A percentile compares a stretch with the other conserved stretches of the same genome.
Conservation (phyloP, 257 asterid genomes). For the Linaria vulgaris region DNA sequence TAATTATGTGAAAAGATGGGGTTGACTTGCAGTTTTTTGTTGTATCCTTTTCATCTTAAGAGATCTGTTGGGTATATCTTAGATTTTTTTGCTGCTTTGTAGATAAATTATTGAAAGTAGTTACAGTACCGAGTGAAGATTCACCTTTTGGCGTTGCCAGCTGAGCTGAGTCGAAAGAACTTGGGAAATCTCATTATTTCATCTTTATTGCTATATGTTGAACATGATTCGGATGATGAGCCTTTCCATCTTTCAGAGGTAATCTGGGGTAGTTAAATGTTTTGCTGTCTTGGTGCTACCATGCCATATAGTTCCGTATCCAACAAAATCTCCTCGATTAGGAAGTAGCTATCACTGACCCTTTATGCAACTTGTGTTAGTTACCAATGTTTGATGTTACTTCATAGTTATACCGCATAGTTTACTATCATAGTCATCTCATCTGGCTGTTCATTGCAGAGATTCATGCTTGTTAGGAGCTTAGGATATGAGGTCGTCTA, state of each 20-base stretch:
- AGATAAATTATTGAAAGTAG: background rate
- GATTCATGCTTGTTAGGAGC: no score
- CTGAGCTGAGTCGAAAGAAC: constrained; percentile 5
- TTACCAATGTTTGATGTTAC: constrained; percentile 2
- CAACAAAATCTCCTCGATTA: background rate
- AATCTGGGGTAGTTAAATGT: background rate
- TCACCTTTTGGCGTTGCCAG: constrained; percentile 7
- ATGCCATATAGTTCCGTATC: background rate
- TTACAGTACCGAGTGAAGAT: constrained; percentile 12
- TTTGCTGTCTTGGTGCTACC: constrained; percentile 3
- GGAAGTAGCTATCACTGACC: background rate
- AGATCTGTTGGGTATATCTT: background rate
- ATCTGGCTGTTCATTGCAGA: background rate
- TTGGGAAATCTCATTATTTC: background rate
- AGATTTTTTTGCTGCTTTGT: constrained; percentile 9
- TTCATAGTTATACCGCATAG: constrained; percentile 2
- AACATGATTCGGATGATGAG: constrained; percentile 4
- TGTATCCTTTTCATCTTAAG: background rate
- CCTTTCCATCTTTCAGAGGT: background rate
- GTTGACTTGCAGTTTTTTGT: constrained; percentile 1
- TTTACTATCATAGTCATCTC: constrained; percentile 7
- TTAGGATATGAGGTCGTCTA: background rate
- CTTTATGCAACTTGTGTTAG: background rate
- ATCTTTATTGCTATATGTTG: background rate
- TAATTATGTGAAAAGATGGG: constrained; percentile 21